Base-by-base conservation (phyloP, 441 rosid genomes). In the Jatropha multifida region DNA sequence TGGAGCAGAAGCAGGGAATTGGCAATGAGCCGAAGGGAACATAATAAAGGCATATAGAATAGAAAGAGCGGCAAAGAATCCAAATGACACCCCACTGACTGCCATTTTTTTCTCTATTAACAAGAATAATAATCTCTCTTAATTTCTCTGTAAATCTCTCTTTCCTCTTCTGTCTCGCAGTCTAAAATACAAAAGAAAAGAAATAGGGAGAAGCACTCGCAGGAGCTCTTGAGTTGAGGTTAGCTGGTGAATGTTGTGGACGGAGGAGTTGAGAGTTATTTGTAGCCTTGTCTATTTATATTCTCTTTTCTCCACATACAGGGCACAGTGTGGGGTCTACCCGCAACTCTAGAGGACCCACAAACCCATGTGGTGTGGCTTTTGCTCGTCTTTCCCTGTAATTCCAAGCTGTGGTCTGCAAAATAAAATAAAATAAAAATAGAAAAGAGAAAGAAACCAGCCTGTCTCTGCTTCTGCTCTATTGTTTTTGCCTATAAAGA, bases 1-100 rank as follows among this genome's bases (percentile, higher is more conserved):
- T 7, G 92, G 88, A 78, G 92, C 88, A 65, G 91, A 86, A 26
- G 86, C 84, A 1, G 82, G 42, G 77, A 87, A 77, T 69, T 85
- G 92, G 3, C 85, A 81, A 14, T 78, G 83, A 75, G 86, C 90
- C 81, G 81, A 42, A 67, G 93, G 92, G 82, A 86, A 1, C 3
- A 48, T 67, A 48, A 82, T 64, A 69, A 76, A 68, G 64, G 85
- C 72, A 65, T 69, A 83, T 68, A 83, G 11, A 65, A 80, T 32
- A 66, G 73, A 52, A 69, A 83, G 49, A 77, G 79, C 1, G 62
- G 84, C 78, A 6, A 89, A 68, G 77, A 76, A 52, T 79, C 81
- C 83, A 74, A 52, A 76, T 0, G 84, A 81, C 82, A 85, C 80
- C 49, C 73, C 85, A 60, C 73, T 68, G 65, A 73, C 82, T 14